A percentile compares a stretch with the other conserved stretches of the same genome.
These are phyloP conservation scores for Chaetomiaceae sp. DNA, from an alignment of 2,329 filamentous ascomycete species.

Conservation along the genomic window DNA sequence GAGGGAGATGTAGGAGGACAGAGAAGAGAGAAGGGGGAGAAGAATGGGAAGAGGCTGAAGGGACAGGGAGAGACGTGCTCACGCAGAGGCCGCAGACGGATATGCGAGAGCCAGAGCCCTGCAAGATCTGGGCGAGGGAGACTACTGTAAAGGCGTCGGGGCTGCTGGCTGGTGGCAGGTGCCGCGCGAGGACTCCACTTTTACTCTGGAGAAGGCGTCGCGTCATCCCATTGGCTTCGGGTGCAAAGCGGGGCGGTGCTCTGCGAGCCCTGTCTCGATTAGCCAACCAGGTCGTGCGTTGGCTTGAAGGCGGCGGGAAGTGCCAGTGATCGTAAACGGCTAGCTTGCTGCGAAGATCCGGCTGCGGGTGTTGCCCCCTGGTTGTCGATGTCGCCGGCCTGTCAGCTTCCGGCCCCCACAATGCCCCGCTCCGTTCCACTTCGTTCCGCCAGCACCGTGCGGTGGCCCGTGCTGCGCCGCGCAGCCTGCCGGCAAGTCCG, in stretches of 20 bases:
- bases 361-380: constrained; percentile 21
- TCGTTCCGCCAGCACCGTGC: constrained; percentile 7
- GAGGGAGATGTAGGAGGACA: constrained; percentile 1
- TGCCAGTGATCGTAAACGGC: constrained; percentile 10
- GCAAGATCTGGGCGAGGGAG: constrained; percentile 22
- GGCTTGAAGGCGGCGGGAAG: constrained; percentile 18
- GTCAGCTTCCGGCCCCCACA: constrained; percentile 13
- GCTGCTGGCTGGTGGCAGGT: constrained; percentile 19
- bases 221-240: constrained; percentile 17
- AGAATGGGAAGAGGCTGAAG: constrained; percentile 16
- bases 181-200: constrained; percentile 10
- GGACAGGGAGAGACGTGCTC: constrained; percentile 19
- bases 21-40: constrained; percentile 23
- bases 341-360: not conserved
- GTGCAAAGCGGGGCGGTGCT: constrained; percentile 1
- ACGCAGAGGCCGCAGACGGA: constrained; percentile 20
- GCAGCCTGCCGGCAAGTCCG: constrained; percentile 8
- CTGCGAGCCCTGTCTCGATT: constrained; percentile 7
- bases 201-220: constrained; percentile 7
- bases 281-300: constrained; percentile 4
- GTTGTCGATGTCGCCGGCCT: constrained; percentile 7
- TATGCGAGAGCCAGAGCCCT: constrained; percentile 20
- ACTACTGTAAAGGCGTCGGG: constrained; percentile 22
- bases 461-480: constrained; percentile 11
- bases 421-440: no score